Conservation (phyloP, 2,329 filamentous ascomycete species). For the Coniochaeta ligniaria region DNA sequence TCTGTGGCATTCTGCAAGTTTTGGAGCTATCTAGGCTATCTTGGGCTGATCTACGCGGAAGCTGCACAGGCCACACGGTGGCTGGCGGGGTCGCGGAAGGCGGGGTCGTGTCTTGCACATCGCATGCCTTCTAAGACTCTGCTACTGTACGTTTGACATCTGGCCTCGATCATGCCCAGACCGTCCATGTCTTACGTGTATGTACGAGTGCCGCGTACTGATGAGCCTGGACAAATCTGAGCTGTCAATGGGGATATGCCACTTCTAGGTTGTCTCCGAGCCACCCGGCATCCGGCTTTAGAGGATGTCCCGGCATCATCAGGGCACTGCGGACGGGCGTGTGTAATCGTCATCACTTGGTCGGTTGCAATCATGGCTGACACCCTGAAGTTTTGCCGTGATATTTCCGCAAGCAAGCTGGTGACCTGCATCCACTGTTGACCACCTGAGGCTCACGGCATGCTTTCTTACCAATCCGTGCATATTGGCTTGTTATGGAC, state of each 20-base stretch:
- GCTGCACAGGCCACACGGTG: background rate
- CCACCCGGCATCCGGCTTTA: background rate
- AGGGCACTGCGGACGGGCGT: background rate
- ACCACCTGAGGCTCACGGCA: background rate
- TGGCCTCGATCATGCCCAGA: too few relatives aligned
- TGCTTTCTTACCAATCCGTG: background rate
- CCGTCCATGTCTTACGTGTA: too few relatives aligned
- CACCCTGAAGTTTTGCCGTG: background rate
- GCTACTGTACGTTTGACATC: too few relatives aligned
- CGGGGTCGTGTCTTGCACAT: background rate
- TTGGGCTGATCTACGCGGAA: background rate
- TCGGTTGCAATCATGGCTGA: background rate
- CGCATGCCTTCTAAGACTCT: too few relatives aligned
- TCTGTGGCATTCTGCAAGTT: background rate
- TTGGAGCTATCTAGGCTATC: background rate
- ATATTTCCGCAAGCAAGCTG: background rate
- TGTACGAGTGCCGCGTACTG: too few relatives aligned
- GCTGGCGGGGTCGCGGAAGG: background rate
- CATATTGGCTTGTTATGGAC: background rate
- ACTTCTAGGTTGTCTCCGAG: background rate
- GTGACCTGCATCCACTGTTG: background rate
- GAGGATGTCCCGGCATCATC: background rate
- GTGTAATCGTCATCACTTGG: background rate
- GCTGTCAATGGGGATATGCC: too few relatives aligned
- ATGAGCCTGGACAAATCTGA: too few relatives aligned